Percentiles rank a stretch among this genome's conserved stretches.
Conservation (phyloP, 768 basidiomycete genomes). For the Xanthoconium stramineum region DNA sequence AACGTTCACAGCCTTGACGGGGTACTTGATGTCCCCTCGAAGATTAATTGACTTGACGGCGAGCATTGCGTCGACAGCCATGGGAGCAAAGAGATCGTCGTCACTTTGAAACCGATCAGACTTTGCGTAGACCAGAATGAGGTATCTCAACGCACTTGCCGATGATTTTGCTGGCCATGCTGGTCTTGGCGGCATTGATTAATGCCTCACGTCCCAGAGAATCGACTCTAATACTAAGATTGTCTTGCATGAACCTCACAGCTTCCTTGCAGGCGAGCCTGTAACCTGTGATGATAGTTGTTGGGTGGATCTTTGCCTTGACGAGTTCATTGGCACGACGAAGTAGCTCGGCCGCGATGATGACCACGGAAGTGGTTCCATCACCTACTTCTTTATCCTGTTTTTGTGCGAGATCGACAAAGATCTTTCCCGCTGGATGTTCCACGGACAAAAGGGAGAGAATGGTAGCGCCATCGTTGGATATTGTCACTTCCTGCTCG, state of each 20-base stretch:
- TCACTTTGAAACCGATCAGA: constrained; percentile 53
- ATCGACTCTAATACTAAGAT: constrained; percentile 93
- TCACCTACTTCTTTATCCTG: constrained; percentile 99
- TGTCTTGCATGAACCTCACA: constrained; percentile 97
- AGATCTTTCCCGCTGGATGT: constrained; percentile 95
- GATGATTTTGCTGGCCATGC: constrained; percentile 98
- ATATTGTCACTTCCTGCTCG: constrained; percentile 93
- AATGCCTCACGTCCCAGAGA: constrained; percentile 86
- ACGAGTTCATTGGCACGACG: constrained; percentile 97
- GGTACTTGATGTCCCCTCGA: constrained; percentile 96
- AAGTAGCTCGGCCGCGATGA: constrained; percentile 95
- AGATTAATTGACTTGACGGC: constrained; percentile 93
- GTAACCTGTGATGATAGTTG: constrained; percentile 98
- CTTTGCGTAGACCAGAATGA: not conserved
- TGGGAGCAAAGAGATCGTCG: constrained; percentile 95
- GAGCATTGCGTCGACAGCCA: constrained; percentile 99
- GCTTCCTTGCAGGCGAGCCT: constrained; percentile 95
- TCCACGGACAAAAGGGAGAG: constrained; percentile 90
- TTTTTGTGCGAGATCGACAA: constrained; percentile 97
- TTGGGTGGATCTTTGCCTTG: constrained; percentile 97
- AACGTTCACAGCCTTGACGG: constrained; percentile 98
- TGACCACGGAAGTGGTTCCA: constrained; percentile 97
- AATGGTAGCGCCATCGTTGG: constrained; percentile 99
- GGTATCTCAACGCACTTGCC: constrained; percentile 67
- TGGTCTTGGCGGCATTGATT: constrained; percentile 96